Evolutionary conservation across 768 basidiomycete species (phyloP), one percentile per base, ranked within the genome.

Genomic region (Tylopilus intermedius): DNA sequence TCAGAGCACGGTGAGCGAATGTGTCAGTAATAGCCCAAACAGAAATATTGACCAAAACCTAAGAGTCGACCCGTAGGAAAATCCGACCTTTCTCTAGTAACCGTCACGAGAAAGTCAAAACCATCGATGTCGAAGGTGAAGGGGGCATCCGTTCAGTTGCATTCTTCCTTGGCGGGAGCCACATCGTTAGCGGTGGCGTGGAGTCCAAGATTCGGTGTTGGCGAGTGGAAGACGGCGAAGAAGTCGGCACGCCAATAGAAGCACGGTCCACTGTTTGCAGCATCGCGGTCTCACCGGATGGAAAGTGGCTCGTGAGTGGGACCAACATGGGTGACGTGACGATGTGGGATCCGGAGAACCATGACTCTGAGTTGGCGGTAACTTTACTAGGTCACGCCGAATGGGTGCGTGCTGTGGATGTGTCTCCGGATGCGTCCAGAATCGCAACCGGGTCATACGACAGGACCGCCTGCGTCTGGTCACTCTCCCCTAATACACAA

Each of bases 381-480:
- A 42, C 33, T 18, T 29, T 56, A 0, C 27, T 27, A 11, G 39
- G 45, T 13, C 43, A 55, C 26, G 38, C 41, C 5, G 43, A 56
- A 10, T 41, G 41, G 38, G 55, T 56, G 39, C 38, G 40, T n/a
- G 55, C 52, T 3, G 46, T 48, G 10, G 46, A 56, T 30, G 42
- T 56, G 4, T 54, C 52, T 4, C 46, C 46, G 0, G 41, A 54
- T 8, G 27, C 54, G 5, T 49, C 44, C 3, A 35, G 30, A 29
- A 26, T 56, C 37, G 33, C 44, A n/a, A 54, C 53, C 7, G 53
- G 53, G 3, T 54, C 53, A 22, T 49, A 54, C 15, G 53, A 54
- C 53, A 50, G 37, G 42, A 54, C 53, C 2, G 53, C 53, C 11
- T 49, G 35, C 18, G n/a, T 54, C 43, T 54, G 53, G 53, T 50